Percentiles rank a stretch among this genome's conserved stretches.
Conservation (phyloP, 768 basidiomycete genomes). For the Cystobasidium ongulense region DNA sequence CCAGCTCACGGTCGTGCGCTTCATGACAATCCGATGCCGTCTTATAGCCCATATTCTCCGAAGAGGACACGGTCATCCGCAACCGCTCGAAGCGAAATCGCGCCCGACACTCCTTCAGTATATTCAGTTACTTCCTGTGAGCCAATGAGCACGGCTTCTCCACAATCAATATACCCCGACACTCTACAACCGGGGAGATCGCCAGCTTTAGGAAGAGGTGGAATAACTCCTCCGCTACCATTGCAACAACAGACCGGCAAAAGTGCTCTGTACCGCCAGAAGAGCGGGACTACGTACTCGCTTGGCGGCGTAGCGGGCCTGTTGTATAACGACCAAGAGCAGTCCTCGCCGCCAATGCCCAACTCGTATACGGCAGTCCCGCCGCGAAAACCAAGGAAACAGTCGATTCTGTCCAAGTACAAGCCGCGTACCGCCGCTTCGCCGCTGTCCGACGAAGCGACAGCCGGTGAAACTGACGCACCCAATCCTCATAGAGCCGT, state of each 20-base stretch:
- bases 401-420: slow-evolving; percentile 13
- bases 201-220: not conserved
- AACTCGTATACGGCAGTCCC: not conserved
- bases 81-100: not conserved
- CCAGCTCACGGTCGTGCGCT: not conserved
- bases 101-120: slow-evolving; percentile 1
- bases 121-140: slow-evolving; percentile 11
- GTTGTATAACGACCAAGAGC: not conserved
- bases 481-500: not conserved
- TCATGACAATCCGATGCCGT: slow-evolving; percentile 17
- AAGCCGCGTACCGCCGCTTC: not conserved
- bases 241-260: not conserved
- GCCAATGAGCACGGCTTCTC: slow-evolving; percentile 3
- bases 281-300: slow-evolving; percentile 29
- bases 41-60: not conserved
- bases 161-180: not conserved
- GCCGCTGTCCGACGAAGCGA: slow-evolving; percentile 5
- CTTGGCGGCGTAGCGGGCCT: slow-evolving; percentile 18
- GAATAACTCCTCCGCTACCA: not conserved
- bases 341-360: not conserved
- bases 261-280: not conserved
- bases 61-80: not conserved
- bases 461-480: not conserved
- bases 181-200: slow-evolving; percentile 17
- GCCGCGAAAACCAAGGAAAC: slow-evolving; percentile 16